Conservation (phyloP, 1,284 basidiomycete species). For the Caloboletus inedulis region DNA sequence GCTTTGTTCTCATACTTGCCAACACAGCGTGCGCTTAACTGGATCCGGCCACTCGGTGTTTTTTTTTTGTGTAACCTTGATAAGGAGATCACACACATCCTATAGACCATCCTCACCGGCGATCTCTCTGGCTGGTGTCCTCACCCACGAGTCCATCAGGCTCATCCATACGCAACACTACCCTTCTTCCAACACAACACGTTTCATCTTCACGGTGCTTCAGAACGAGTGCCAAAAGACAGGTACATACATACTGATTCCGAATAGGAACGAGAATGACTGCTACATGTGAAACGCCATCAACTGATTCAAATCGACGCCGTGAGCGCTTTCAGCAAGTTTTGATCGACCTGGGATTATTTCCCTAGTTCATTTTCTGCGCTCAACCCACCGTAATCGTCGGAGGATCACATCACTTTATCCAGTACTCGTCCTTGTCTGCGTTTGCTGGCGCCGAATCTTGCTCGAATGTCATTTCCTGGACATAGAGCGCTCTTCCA, state of each 20-base stretch:
- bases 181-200: not conserved
- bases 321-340: not conserved
- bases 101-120: not conserved
- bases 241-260: not conserved
- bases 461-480: not conserved
- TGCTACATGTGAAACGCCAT: not conserved
- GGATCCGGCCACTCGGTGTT: too few relatives aligned
- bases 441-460: not conserved
- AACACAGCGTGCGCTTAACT: too few relatives aligned
- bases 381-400: not conserved
- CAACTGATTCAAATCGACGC: not conserved
- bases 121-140: not conserved
- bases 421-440: not conserved
- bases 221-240: not conserved
- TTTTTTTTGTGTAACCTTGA: too few relatives aligned
- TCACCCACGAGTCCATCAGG: too few relatives aligned
- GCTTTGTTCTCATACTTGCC: constrained; percentile 5
- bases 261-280: not conserved
- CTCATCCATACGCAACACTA: not conserved
- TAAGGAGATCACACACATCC: too few relatives aligned
- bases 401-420: not conserved
- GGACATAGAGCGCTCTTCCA: too few relatives aligned
- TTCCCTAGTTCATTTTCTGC: not conserved
- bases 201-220: constrained; percentile 2
- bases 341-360: not conserved